Percentiles rank a stretch among this genome's conserved stretches.
These are phyloP conservation scores for Fusarium sp. DNA, from an alignment of 2,329 filamentous ascomycete genomes.

Conservation along the genomic window DNA sequence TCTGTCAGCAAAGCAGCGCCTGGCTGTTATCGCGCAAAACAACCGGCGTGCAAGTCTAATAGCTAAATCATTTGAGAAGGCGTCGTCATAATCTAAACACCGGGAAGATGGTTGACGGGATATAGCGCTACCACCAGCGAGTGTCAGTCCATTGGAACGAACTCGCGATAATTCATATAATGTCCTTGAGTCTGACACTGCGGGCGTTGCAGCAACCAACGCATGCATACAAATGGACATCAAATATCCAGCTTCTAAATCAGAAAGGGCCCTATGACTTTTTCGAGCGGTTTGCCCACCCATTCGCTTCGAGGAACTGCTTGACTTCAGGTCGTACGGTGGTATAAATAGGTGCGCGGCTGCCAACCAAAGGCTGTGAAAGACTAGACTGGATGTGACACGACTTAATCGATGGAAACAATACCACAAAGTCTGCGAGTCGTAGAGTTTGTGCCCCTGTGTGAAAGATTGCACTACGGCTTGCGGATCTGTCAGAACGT, in stretches of 20 bases:
- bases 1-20: constrained; percentile 64
- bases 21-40: constrained; percentile 67
- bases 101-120: constrained; percentile 62
- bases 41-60: constrained; percentile 69
- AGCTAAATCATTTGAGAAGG: constrained; percentile 71
- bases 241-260: constrained; percentile 64
- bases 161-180: constrained; percentile 72
- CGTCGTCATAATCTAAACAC: constrained; percentile 72
- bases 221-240: constrained; percentile 73
- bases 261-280: constrained; percentile 55
- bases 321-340: constrained; percentile 59
- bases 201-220: constrained; percentile 68
- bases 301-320: constrained; percentile 48
- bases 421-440: constrained; percentile 73
- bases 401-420: constrained; percentile 71
- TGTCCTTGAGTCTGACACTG: constrained; percentile 60
- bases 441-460: constrained; percentile 63
- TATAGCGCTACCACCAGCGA: constrained; percentile 60
- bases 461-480: constrained; percentile 69
- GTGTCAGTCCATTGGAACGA: constrained; percentile 65
- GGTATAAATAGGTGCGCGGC: constrained; percentile 69
- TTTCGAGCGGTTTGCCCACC: constrained; percentile 53
- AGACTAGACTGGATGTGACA: constrained; percentile 68
- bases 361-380: constrained; percentile 74
- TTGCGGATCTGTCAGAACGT: constrained; percentile 69